Evolutionary conservation across 345 rosid species (phyloP).

Genomic region (Bruguiera sexangula): DNA sequence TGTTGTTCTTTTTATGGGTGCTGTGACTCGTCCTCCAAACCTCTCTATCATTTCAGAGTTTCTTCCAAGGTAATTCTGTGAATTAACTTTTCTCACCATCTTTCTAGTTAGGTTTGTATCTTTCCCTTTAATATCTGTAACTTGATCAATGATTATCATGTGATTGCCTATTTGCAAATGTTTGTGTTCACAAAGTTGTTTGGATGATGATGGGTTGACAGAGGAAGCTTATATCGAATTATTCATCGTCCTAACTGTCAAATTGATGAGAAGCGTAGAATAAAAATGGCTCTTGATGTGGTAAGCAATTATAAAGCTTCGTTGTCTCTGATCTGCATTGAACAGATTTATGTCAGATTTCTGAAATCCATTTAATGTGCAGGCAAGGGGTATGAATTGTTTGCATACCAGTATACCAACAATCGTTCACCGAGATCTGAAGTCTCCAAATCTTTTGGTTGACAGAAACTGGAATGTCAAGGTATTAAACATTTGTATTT

Average conservation of each 20-base stretch:
- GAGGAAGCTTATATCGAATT: constrained; percentile 95
- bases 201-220: constrained; percentile 27
- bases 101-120: not conserved
- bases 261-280: constrained; percentile 85
- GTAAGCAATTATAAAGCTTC: constrained; percentile 37
- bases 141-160: too few relatives aligned
- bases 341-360: constrained; percentile 3
- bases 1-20: constrained; percentile 96
- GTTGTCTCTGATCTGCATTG: not conserved
- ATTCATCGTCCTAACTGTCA: constrained; percentile 92
- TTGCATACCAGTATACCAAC: constrained; percentile 92
- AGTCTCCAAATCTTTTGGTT: constrained; percentile 97
- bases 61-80: constrained; percentile 73
- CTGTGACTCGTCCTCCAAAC: constrained; percentile 99
- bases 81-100: constrained; percentile 4
- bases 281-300: constrained; percentile 99
- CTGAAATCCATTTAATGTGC: constrained; percentile 23
- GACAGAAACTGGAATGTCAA: constrained; percentile 99
- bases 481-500: constrained; percentile 34
- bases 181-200: constrained; percentile 3
- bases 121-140: not conserved
- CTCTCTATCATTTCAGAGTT: constrained; percentile 94
- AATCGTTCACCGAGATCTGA: constrained; percentile 96
- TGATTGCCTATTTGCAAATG: not conserved
- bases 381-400: constrained; percentile 99